Evolutionary conservation across 768 basidiomycete genomes (phyloP).

Genomic region (Naganishia vishniacii): DNA sequence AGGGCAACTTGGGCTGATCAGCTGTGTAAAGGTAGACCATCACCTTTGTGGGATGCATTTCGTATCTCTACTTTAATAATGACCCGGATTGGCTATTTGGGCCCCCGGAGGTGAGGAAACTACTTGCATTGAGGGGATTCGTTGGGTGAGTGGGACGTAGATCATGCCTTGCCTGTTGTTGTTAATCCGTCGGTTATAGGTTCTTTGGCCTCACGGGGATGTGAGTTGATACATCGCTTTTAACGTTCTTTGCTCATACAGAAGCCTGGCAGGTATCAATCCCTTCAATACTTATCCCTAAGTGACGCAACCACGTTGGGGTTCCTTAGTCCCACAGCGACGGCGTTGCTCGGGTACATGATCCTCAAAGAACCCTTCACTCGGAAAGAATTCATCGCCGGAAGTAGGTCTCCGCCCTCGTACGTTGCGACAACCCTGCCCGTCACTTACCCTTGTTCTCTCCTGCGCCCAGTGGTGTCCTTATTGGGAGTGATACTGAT

Average conservation of each 20-base stretch:
- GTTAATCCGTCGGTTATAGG: slow-evolving; percentile 46
- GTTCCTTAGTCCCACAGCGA: slow-evolving; percentile 66
- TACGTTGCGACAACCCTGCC: slow-evolving; percentile 3
- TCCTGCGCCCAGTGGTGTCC: slow-evolving; percentile 56
- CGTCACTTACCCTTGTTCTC: slow-evolving; percentile 37
- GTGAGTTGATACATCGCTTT: slow-evolving; percentile 32
- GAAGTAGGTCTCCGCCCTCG: slow-evolving; percentile 47
- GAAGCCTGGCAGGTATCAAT: slow-evolving; percentile 53
- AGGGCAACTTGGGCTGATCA: background rate
- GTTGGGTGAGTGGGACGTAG: slow-evolving; percentile 55
- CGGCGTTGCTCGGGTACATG: slow-evolving; percentile 60
- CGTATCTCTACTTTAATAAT: slow-evolving; percentile 54
- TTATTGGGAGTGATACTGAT: slow-evolving; percentile 74
- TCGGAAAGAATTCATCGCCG: slow-evolving; percentile 57
- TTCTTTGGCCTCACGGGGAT: slow-evolving; percentile 67
- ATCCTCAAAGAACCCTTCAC: slow-evolving; percentile 61
- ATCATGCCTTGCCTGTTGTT: background rate
- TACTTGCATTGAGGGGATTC: slow-evolving; percentile 60
- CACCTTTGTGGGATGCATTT: slow-evolving; percentile 55
- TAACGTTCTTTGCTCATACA: background rate
- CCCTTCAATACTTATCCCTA: slow-evolving; percentile 67
- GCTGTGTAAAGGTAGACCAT: slow-evolving; percentile 50
- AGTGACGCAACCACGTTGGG: slow-evolving; percentile 72
- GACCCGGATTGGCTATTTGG: slow-evolving; percentile 62
- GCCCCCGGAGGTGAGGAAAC: slow-evolving; percentile 61